Conservation (phyloP, 2,329 filamentous ascomycete species). For the Aspergillus caelatus region DNA sequence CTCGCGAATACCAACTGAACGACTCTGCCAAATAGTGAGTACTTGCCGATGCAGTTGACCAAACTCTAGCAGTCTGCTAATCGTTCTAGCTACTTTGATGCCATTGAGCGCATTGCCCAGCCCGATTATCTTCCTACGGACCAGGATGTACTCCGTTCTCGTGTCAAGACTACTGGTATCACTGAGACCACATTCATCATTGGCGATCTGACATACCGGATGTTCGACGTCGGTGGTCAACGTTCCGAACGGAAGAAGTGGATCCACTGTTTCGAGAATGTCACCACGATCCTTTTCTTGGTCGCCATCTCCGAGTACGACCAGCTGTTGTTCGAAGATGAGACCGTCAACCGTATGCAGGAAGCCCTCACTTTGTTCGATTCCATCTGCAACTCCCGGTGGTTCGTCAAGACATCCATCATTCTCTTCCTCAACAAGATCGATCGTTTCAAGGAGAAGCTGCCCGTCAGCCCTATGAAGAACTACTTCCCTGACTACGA, state of each 20-base stretch:
- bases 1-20: slow-evolving; percentile 93
- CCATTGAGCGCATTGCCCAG: slow-evolving; percentile 84
- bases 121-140: slow-evolving; percentile 94
- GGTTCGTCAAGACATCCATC: slow-evolving; percentile 73
- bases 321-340: slow-evolving; percentile 92
- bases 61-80: slow-evolving; percentile 12
- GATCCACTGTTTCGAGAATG: slow-evolving; percentile 99
- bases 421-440: slow-evolving; percentile 77
- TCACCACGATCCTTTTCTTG: slow-evolving; percentile 93
- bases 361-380: slow-evolving; percentile 72
- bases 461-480: slow-evolving; percentile 73
- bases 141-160: slow-evolving; percentile 90
- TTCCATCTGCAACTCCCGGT: slow-evolving; percentile 72
- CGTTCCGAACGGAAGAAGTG: slow-evolving; percentile 98
- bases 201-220: slow-evolving; percentile 89
- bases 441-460: slow-evolving; percentile 74
- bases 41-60: not conserved
- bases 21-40: slow-evolving; percentile 94
- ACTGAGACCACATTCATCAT: slow-evolving; percentile 97
- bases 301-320: slow-evolving; percentile 98
- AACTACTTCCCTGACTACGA: slow-evolving; percentile 80
- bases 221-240: slow-evolving; percentile 97
- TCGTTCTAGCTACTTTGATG: slow-evolving; percentile 84
- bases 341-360: slow-evolving; percentile 83
- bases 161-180: slow-evolving; percentile 97